Base-by-base conservation (phyloP, 2,329 filamentous ascomycete genomes). In the Aspergillus niger region DNA sequence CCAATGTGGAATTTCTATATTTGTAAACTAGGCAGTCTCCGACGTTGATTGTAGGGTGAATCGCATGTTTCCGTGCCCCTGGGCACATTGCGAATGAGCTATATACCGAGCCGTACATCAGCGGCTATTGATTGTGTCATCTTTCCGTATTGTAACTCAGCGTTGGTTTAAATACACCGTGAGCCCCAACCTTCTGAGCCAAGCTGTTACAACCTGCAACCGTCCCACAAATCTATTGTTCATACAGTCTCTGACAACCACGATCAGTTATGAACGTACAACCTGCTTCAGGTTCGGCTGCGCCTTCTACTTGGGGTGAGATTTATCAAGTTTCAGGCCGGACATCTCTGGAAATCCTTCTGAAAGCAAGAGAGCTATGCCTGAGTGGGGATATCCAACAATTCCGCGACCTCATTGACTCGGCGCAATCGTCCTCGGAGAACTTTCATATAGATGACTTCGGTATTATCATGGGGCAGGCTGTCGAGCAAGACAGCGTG, bases 401-500 rank as follows among this genome's bases (percentile, higher is more conserved):
- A 53, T 64, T 62, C n/a, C 8, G 47, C 20, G 49, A 58, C 8
- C 57, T 53, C 44, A 50, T 64, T 8, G 50, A 60, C 44, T 57
- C 41, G n/a, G 26, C 43, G 30, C 36, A 11, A 58, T 58, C 50
- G 41, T 43, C 17, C 11, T 39, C 22, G 5, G 57, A 58, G 49
- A 24, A 10, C 28, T 64, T 65, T 60, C 41, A 65, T n/a, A 66
- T 65, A 64, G 61, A 57, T 22, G 61, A 69, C 11, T 64, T 65
- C 11, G 49, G 59, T 58, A 24, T 39, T 15, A 55, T 67, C 17
- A 67, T 69, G 63, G 55, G 58, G 6, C 60, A 69, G 63, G 65
- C 66, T 17, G 64, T 67, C 53, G 66, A 63, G 20, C 63, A 17
- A 57, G 50, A 63, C 26, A 24, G 63, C 47, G 30, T 47, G 4